phyloP scores from a whole-genome alignment of 331 rosid genomes.

The Spiraea crenata region DNA sequence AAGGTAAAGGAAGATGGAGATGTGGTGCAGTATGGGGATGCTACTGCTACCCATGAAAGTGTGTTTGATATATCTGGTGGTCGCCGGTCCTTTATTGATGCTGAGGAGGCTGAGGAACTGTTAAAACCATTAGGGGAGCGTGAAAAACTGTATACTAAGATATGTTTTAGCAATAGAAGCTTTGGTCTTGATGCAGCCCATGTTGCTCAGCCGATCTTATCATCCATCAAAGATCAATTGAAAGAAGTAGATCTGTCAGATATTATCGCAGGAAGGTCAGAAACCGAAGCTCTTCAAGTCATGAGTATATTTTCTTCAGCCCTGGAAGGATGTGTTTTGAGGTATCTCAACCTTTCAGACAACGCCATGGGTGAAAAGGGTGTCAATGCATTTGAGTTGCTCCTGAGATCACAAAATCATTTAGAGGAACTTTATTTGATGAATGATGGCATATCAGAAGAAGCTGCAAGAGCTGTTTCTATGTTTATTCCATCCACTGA shows the following conservation, averaged over 20 bases:
- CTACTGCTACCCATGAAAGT: constrained; percentile 29
- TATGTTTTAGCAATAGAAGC: constrained; percentile 84
- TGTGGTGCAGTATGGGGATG: constrained; percentile 33
- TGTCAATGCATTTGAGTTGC: constrained; percentile 71
- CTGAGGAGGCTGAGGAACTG: constrained; percentile 69
- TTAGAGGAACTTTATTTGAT: constrained; percentile 90
- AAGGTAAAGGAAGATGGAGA: constrained; percentile 50
- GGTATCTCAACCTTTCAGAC: constrained; percentile 66
- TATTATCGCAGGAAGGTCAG: constrained; percentile 82
- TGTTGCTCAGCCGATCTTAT: constrained; percentile 62
- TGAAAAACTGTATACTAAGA: constrained; percentile 53
- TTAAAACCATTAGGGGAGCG: constrained; percentile 53
- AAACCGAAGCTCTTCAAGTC: constrained; percentile 79
- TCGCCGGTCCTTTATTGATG: constrained; percentile 63
- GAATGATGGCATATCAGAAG: constrained; percentile 94
- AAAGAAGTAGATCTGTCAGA: constrained; percentile 78
- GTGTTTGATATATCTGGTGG: constrained; percentile 84
- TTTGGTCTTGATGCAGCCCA: constrained; percentile 82
- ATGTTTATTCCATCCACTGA: constrained; percentile 83
- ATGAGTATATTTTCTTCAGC: constrained; percentile 76
- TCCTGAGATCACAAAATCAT: constrained; percentile 60
- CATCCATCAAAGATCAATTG: constrained; percentile 62
- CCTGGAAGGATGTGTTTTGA: constrained; percentile 65
- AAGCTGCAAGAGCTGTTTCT: constrained; percentile 84
- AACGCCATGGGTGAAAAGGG: constrained; percentile 96